Base-by-base conservation (phyloP, 2,329 filamentous ascomycete genomes). In the Pyrenochaeta sp. region DNA sequence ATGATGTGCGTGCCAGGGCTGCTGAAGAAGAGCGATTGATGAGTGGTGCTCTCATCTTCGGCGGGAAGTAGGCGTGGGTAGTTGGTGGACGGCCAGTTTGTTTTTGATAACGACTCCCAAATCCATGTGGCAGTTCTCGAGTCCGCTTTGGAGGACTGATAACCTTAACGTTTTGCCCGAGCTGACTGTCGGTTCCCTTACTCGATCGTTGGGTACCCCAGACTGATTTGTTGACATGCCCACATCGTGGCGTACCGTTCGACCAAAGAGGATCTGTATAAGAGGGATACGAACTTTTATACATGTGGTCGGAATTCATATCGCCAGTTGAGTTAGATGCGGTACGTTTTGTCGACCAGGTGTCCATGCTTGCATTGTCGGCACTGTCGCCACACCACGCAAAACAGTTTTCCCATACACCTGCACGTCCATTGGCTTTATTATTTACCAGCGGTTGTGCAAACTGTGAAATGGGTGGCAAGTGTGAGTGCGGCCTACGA, bases 131-230 rank as follows among this genome's bases (percentile, higher is more conserved):
- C 31, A 46, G 18, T 29, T 55, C 44, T 27, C 85, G 91, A 45
- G 91, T 90, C 0, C 95, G 96, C 49, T 66, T 68, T 3, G 66
- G 58, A 15, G 66, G 67, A 41, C 66, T 70, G 18, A 66, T 60
- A 1, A 58, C 66, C 29, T 70, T 56, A 10, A 68, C 63, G 1
- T 71, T 53, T 23, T 67, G 61, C 3, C 64, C 69, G 17, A 72
- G 52, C 33, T 73, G 72, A 23, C 54, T 60, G 7, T 57, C 53
- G 20, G 44, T 52, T 12, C 49, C 51, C n/a, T 57, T 50, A 18
- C 37, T 50, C 4, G 45, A 31, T 17, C 46, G 58, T 18, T 51
- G 46, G 4, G 56, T 47, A 23, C 52, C 46, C 43, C 45, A 45
- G 3, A 23, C 37, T n/a, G 35, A 46, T 15, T 20, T 46, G 7